Base-by-base conservation (phyloP, 306 rosid species). In the Luffa aegyptiaca region DNA sequence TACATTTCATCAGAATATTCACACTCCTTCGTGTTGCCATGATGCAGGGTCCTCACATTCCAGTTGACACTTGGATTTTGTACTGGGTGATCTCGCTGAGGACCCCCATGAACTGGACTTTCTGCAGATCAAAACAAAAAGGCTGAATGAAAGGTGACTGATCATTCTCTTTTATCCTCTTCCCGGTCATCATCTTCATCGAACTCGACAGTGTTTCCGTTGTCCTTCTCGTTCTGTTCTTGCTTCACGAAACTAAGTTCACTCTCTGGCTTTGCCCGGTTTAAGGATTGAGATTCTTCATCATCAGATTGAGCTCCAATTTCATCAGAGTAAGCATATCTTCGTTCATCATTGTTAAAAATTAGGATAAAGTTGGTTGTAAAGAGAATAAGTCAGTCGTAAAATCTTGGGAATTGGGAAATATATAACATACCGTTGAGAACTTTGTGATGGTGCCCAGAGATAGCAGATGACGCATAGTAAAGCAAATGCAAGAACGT, bases 371-470 rank as follows among this genome's bases (percentile, higher is more conserved):
- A 51, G 14, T 17, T 74, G 78, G 6, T 3, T 2, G 59, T 46
- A 26, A 48, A 46, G 48, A 18, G 59, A 8, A 26, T 16, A 49
- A 14, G 11, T 16, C 26, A 18, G 51, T 13, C 14, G 45, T 68
- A 5, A 46, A 4, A 20, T 0, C 45, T 21, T 42, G 52, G 35
- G 8, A 45, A 70, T 21, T 42, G 52, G 35, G 8, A 45, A 70
- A 5, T 70, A 26, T 70, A 44, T 8, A 17, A 51, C 41, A 36
- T 77, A 95, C 98, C 97, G 87, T 86, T 95, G 97, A 78, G 98
- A 92, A 88, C 93, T 95, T 83, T 92, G 98, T 80, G 98, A 95
- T 73, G 98, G 98, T 12, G 98, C 96, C 98, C 98, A 95, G 48
- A 92, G 97, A 84, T 87, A 92, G 88, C 98, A 91, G 82, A 95